Conservation (phyloP, 306 rosid genomes). For the Begonia masoniana region DNA sequence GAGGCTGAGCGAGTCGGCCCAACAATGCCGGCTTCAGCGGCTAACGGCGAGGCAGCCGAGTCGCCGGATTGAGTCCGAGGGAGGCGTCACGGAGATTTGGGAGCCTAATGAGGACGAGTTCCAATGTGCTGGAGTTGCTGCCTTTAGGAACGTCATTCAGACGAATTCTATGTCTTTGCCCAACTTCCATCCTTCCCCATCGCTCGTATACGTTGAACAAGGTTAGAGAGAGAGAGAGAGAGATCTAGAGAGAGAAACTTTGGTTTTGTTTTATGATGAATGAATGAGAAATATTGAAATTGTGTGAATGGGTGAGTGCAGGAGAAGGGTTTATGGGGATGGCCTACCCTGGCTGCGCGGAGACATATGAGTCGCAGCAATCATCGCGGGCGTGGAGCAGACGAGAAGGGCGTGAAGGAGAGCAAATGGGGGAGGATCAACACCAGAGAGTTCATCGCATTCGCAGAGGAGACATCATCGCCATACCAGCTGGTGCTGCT, state of each 20-base stretch:
- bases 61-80: conserved; percentile 10
- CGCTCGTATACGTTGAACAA: conserved; percentile 12
- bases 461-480: conserved; percentile 15
- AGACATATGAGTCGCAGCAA: conserved; percentile 11
- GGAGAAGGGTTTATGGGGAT: conserved; percentile 13
- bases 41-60: conserved; percentile 3
- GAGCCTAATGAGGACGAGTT: conserved; percentile 6
- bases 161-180: conserved; percentile 11
- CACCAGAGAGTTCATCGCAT: conserved; percentile 14
- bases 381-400: not conserved
- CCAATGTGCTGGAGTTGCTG: conserved; percentile 15
- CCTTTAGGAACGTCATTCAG: conserved; percentile 1
- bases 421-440: conserved; percentile 8
- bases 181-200: conserved; percentile 6
- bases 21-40: conserved; percentile 11
- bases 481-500: conserved; percentile 9
- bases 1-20: conserved; percentile 9
- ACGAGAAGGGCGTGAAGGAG: not conserved
- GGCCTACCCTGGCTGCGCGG: conserved; percentile 16
- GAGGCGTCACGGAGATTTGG: conserved; percentile 12
- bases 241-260: not conserved
- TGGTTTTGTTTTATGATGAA: not conserved
- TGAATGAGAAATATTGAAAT: not conserved
- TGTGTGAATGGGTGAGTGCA: not conserved
- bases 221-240: conserved; percentile 4